Evolutionary conservation across 2,329 filamentous ascomycete species (phyloP).

Genomic region (Penicillium expansum): DNA sequence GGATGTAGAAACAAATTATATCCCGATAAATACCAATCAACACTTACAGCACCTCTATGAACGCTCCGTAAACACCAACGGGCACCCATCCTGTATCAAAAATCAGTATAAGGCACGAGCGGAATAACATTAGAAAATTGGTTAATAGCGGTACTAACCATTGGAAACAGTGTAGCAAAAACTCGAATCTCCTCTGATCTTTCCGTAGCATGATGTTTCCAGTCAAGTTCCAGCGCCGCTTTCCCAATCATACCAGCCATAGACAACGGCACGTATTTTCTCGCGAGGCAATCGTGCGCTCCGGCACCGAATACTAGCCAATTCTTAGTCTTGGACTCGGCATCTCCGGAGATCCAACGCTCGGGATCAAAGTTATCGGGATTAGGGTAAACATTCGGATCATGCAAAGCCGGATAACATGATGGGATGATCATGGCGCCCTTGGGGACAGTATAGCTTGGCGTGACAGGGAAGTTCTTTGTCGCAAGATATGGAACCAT

Average conservation of each 20-base stretch:
- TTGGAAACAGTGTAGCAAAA: constrained; percentile 51
- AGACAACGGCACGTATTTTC: constrained; percentile 50
- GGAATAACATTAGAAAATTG: background rate
- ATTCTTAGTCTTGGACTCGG: constrained; percentile 52
- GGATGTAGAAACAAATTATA: background rate
- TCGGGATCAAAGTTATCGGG: constrained; percentile 52
- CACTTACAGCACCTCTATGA: background rate
- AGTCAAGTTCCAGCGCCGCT: constrained; percentile 51
- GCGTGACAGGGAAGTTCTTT: constrained; percentile 49
- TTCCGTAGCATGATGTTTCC: constrained; percentile 50
- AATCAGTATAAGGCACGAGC: constrained; percentile 4
- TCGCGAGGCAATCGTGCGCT: constrained; percentile 51
- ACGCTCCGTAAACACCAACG: constrained; percentile 37
- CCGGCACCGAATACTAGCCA: constrained; percentile 56
- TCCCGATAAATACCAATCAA: background rate
- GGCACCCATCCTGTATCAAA: constrained; percentile 35
- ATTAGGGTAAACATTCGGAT: constrained; percentile 48
- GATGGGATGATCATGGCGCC: constrained; percentile 52
- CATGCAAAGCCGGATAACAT: constrained; percentile 53
- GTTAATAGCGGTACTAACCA: constrained; percentile 37
- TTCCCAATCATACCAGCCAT: constrained; percentile 56
- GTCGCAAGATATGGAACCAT: constrained; percentile 54
- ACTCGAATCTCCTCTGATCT: constrained; percentile 52
- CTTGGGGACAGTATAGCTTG: constrained; percentile 50
- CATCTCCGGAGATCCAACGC: constrained; percentile 53